These are phyloP conservation scores for Umbilicaria muhlenbergii DNA, from an alignment of 495 filamentous ascomycete species.

Conservation along the genomic window DNA sequence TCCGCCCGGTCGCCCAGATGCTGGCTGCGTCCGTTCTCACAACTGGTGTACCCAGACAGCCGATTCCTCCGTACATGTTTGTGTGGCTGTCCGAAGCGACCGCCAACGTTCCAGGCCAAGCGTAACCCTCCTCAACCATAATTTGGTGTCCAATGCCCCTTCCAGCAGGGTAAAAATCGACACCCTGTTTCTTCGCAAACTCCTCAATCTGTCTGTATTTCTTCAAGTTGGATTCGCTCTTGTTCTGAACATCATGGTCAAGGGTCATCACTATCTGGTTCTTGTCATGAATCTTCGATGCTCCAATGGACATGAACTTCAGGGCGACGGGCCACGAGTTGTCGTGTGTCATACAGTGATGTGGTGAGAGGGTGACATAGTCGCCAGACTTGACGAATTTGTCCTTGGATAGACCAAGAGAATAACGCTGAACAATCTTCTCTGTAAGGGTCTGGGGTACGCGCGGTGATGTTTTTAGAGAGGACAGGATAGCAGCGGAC, in stretches of 20 bases:
- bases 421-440: slow-evolving; percentile 76
- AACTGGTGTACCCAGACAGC: slow-evolving; percentile 62
- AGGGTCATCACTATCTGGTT: slow-evolving; percentile 75
- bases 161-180: slow-evolving; percentile 74
- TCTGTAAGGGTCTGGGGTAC: slow-evolving; percentile 72
- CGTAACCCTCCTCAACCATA: slow-evolving; percentile 74
- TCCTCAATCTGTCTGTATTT: slow-evolving; percentile 79
- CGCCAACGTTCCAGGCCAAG: slow-evolving; percentile 68
- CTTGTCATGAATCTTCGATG: slow-evolving; percentile 53
- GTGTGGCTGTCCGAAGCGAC: slow-evolving; percentile 74
- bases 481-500: slow-evolving; percentile 27
- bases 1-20: slow-evolving; percentile 74
- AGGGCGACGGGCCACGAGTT: slow-evolving; percentile 74
- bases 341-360: slow-evolving; percentile 82
- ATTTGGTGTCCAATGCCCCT: slow-evolving; percentile 81
- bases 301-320: slow-evolving; percentile 87
- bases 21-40: slow-evolving; percentile 77
- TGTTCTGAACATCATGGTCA: slow-evolving; percentile 91
- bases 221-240: slow-evolving; percentile 61
- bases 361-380: slow-evolving; percentile 65
- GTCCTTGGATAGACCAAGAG: slow-evolving; percentile 51
- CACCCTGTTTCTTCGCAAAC: slow-evolving; percentile 67
- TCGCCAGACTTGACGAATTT: slow-evolving; percentile 64
- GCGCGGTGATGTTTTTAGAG: slow-evolving; percentile 20
- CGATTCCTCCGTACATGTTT: slow-evolving; percentile 87